Evolutionary conservation across 768 basidiomycete genomes (phyloP), one percentile per base, ranked within the genome.

Genomic region (Suillus alpinus): DNA sequence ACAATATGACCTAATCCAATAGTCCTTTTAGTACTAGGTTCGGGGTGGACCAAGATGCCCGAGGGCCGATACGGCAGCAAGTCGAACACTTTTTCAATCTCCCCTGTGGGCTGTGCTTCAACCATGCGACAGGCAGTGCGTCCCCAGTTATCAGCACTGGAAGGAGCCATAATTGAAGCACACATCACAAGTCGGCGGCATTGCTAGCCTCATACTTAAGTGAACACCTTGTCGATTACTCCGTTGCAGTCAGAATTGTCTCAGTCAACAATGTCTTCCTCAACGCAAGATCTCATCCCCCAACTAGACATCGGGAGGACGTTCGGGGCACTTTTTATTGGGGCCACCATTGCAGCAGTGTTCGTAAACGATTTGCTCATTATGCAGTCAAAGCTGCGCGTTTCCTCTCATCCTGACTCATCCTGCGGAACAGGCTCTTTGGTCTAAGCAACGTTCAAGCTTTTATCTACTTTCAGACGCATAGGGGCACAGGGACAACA

Each of bases 271-370:
- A 55, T 55, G 53, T 55, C 49, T 50, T 32, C 26, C 16, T 39
- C 53, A 9, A 12, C 3, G 37, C 53, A 55, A 6, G 53, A 55
- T 36, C 37, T 39, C 36, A 26, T 16, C 4, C 16, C 16, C 18
- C 26, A 13, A 2, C 5, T 55, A 6, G 1, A 39, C 26, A 8
- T 55, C 16, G 53, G 23, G 23, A 55, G 18, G 6, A 55, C 36
- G 16, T 39, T 55, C 16, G 53, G 53, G 37, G 53, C 53, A 7
- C 53, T 55, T 39, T 55, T 55, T 18, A 55, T 55, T 39, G 53
- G 53, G 2, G 37, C 26, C 12, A 26, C 23, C 16, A 10, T 55
- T 29, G 53, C 53, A 39, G 53, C 53, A 18, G 3, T 55, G 53
- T 55, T 18, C 14, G 53, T 55, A 39, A 26, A 39, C 16, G 4